These are phyloP conservation scores for Diaporthe sp. DNA, from an alignment of 2,329 filamentous ascomycete genomes.

Conservation along the genomic window DNA sequence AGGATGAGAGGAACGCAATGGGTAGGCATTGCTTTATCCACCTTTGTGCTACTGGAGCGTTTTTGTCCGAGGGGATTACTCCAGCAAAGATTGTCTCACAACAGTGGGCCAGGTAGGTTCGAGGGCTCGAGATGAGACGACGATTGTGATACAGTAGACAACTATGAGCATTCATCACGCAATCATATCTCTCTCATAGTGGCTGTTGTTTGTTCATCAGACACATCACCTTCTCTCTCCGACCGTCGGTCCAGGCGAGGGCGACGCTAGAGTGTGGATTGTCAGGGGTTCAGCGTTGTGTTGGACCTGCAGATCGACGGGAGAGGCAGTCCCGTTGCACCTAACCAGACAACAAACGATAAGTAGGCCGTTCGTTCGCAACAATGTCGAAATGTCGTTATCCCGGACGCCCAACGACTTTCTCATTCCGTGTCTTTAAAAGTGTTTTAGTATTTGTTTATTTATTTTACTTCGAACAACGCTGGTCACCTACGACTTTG, in stretches of 20 bases:
- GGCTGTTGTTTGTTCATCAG: not conserved
- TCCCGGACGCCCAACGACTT: not conserved
- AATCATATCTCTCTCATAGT: not conserved
- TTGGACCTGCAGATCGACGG: conserved; percentile 23
- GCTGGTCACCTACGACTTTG: not conserved
- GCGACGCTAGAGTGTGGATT: conserved; percentile 17
- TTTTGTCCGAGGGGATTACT: not conserved
- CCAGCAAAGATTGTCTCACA: conserved; percentile 1
- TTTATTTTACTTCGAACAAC: not conserved
- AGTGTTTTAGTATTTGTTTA: not conserved
- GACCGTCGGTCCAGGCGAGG: conserved; percentile 1
- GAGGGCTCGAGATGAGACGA: conserved; percentile 9
- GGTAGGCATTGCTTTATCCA: not conserved
- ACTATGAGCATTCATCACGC: not conserved
- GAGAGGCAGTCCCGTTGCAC: conserved; percentile 12
- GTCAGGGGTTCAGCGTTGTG: conserved; percentile 8
- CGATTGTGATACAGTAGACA: conserved; percentile 9
- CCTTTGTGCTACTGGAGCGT: not conserved
- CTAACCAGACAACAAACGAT: not conserved
- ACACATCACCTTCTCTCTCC: not conserved
- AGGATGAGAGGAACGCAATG: not conserved
- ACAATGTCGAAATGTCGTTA: not conserved
- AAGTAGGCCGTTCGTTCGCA: not conserved
- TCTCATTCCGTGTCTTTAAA: not conserved
- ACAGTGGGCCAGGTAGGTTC: conserved; percentile 15